Evolutionary conservation across 1,284 basidiomycete genomes (phyloP).

Genomic region (Hypsizygus ulmarius): DNA sequence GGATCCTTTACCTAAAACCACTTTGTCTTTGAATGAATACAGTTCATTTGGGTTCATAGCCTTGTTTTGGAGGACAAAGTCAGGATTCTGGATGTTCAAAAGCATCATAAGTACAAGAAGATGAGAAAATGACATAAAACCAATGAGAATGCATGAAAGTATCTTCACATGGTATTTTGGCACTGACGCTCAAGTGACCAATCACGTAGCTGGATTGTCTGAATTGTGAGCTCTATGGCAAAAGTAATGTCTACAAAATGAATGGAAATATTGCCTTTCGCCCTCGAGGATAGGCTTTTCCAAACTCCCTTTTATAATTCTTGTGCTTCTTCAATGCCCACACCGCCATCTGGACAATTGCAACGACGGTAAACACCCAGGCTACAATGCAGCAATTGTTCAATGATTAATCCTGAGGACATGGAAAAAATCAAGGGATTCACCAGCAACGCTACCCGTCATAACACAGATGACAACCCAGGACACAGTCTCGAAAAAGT

Average conservation of each 20-base stretch:
- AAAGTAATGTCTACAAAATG: constrained; percentile 31
- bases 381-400: constrained; percentile 39
- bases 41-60: no score
- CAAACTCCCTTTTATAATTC: constrained; percentile 92
- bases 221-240: no score
- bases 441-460: constrained; percentile 79
- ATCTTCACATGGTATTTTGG: no score
- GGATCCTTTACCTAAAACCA: no score
- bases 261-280: constrained; percentile 86
- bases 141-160: no score
- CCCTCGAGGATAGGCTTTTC: constrained; percentile 73
- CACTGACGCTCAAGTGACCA: no score
- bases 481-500: constrained; percentile 86
- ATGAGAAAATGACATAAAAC: no score
- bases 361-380: constrained; percentile 70
- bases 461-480: constrained; percentile 78
- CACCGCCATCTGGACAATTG: constrained; percentile 71
- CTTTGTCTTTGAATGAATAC: no score
- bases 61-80: no score
- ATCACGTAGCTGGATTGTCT: no score
- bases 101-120: no score
- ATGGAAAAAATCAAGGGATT: constrained; percentile 23
- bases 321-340: constrained; percentile 95
- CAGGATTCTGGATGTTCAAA: no score
- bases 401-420: not conserved